These are phyloP conservation scores for Vitis hybrid DNA, from an alignment of 177 flowering plant genomes.

Conservation along the genomic window DNA sequence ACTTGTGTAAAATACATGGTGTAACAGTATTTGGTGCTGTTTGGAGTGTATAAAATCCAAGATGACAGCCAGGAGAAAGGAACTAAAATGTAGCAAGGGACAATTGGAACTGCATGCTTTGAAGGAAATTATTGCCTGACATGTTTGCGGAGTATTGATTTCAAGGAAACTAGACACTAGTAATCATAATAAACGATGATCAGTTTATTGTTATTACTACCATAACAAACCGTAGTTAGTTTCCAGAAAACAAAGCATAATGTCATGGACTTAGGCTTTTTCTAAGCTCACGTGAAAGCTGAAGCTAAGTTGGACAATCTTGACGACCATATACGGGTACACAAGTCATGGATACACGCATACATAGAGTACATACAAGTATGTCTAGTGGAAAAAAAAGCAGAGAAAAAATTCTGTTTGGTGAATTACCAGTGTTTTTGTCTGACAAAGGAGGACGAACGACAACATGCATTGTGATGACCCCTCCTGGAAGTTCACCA, in stretches of 20 bases:
- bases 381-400: neutral
- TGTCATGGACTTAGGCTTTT: too few species aligned
- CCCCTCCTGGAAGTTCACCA: constrained; percentile 60
- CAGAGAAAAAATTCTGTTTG: neutral
- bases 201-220: too few species aligned
- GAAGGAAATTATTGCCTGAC: neutral
- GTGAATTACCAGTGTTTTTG: constrained; percentile 47
- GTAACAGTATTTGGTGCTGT: neutral
- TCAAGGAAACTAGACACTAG: neutral
- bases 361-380: neutral
- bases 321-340: neutral
- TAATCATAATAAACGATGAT: neutral
- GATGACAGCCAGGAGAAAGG: neutral
- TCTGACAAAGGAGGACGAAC: constrained; percentile 52
- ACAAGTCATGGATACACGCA: neutral
- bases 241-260: too few species aligned
- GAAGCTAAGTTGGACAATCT: neutral
- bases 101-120: neutral
- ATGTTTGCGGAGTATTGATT: too few species aligned
- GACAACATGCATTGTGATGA: constrained; percentile 72
- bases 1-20: neutral
- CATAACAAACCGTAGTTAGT: too few species aligned
- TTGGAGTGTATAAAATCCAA: neutral
- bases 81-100: neutral
- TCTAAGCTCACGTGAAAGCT: too few species aligned